phyloP scores from a whole-genome alignment of 2,329 filamentous ascomycete genomes.

The Stemphylium beticola region DNA sequence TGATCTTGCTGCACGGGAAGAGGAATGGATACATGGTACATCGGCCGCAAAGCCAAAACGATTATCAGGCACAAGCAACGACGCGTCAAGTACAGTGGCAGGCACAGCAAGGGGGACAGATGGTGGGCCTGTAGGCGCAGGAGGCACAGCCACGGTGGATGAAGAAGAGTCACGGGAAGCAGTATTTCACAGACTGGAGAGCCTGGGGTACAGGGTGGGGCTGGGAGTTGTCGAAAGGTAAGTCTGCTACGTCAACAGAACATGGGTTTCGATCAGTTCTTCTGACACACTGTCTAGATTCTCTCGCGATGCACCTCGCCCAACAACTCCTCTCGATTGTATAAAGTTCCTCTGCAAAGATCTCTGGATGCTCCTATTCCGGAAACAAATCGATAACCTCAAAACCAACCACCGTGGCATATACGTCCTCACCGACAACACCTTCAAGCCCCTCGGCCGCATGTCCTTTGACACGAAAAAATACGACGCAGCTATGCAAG shows the following conservation, averaged over 20 bases:
- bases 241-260: slow-evolving; percentile 29
- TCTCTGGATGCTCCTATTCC: slow-evolving; percentile 90
- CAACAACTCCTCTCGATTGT: slow-evolving; percentile 89
- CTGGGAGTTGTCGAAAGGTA: slow-evolving; percentile 91
- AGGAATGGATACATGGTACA: slow-evolving; percentile 44
- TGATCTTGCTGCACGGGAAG: slow-evolving; percentile 66
- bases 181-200: slow-evolving; percentile 83
- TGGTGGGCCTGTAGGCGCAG: slow-evolving; percentile 20
- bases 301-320: slow-evolving; percentile 81
- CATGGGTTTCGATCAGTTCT: too few relatives aligned
- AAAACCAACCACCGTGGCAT: slow-evolving; percentile 98
- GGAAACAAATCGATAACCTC: slow-evolving; percentile 97
- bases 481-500: slow-evolving; percentile 34
- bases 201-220: slow-evolving; percentile 87
- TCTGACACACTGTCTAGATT: slow-evolving; percentile 61
- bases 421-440: slow-evolving; percentile 92
- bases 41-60: slow-evolving; percentile 20
- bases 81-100: slow-evolving; percentile 34
- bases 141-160: slow-evolving; percentile 55
- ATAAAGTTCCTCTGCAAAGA: slow-evolving; percentile 99
- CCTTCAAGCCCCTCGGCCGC: slow-evolving; percentile 84
- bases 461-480: slow-evolving; percentile 77
- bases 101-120: slow-evolving; percentile 22
- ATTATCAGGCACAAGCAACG: slow-evolving; percentile 29
- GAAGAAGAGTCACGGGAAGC: slow-evolving; percentile 85